Conservation (phyloP, 2,329 filamentous ascomycete species). For the Aureobasidium pullulans region DNA sequence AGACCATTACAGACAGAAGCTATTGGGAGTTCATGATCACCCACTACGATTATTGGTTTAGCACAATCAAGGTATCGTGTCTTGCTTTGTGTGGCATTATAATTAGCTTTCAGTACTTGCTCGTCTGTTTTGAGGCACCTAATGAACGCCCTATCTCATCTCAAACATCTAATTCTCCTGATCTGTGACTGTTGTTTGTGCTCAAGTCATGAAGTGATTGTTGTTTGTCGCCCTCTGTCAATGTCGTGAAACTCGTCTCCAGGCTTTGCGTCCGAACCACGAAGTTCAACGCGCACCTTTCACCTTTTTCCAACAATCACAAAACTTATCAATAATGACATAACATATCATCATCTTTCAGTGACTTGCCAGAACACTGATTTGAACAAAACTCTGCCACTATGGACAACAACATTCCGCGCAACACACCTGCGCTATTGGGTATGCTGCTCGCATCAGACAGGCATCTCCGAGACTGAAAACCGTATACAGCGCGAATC, state of each 20-base stretch:
- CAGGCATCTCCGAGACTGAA: not conserved
- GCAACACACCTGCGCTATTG: constrained; percentile 34
- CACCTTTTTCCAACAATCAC: not conserved
- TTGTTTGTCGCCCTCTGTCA: not conserved
- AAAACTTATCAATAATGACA: not conserved
- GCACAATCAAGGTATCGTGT: not conserved
- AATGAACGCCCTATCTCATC: not conserved
- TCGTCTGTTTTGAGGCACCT: constrained; percentile 1
- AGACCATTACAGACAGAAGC: not conserved
- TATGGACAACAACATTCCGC: constrained; percentile 36
- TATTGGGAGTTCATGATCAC: not conserved
- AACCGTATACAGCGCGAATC: constrained; percentile 28
- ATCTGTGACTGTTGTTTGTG: not conserved
- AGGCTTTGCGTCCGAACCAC: not conserved
- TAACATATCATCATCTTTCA: not conserved
- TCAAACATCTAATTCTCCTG: not conserved
- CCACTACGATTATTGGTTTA: not conserved
- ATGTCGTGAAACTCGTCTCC: not conserved
- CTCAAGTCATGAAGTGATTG: not conserved
- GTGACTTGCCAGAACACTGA: not conserved
- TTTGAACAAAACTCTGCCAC: not conserved
- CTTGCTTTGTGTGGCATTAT: not conserved
- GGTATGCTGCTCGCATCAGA: constrained; percentile 20
- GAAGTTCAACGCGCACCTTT: not conserved
- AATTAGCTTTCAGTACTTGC: not conserved